These are phyloP conservation scores for Musa schizocarpa DNA, from an alignment of 176 grass and related monocot species.

Conservation along the genomic window DNA sequence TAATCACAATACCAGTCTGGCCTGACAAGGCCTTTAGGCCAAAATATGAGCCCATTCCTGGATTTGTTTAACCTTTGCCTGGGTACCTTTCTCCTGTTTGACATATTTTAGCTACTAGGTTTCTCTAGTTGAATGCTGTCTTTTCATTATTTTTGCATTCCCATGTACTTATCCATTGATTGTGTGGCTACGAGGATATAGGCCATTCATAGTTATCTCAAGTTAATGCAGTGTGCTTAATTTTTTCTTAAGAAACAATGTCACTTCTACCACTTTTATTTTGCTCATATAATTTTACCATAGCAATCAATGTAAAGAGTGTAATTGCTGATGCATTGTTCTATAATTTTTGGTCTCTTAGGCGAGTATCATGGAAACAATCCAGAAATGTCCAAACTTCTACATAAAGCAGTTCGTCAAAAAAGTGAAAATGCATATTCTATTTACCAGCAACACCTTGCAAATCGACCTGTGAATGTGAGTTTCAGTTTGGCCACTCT, in stretches of 20 bases:
- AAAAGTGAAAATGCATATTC: slow-evolving; percentile 92
- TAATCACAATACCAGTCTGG: no score
- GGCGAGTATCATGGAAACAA: slow-evolving; percentile 99
- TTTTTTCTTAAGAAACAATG: not conserved
- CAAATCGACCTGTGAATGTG: slow-evolving; percentile 97
- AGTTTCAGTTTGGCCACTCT: slow-evolving; percentile 31
- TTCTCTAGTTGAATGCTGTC: not conserved
- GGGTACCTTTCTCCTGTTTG: not conserved
- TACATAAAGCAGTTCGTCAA: slow-evolving; percentile 95
- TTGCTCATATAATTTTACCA: not conserved
- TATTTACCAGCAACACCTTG: slow-evolving; percentile 96
- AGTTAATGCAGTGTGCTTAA: not conserved
- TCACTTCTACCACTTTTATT: not conserved
- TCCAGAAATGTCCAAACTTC: slow-evolving; percentile 98
- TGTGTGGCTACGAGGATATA: not conserved
- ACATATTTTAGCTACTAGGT: not conserved
- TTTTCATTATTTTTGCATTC: not conserved
- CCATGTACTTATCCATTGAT: not conserved
- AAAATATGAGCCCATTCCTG: not conserved
- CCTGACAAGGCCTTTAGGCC: not conserved
- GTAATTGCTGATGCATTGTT: not conserved
- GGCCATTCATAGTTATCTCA: not conserved
- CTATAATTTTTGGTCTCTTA: slow-evolving; percentile 21
- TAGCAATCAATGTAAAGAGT: not conserved
- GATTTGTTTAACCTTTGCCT: no score